These are phyloP conservation scores for Parathielavia appendiculata DNA, from an alignment of 495 filamentous ascomycete genomes.

Conservation along the genomic window DNA sequence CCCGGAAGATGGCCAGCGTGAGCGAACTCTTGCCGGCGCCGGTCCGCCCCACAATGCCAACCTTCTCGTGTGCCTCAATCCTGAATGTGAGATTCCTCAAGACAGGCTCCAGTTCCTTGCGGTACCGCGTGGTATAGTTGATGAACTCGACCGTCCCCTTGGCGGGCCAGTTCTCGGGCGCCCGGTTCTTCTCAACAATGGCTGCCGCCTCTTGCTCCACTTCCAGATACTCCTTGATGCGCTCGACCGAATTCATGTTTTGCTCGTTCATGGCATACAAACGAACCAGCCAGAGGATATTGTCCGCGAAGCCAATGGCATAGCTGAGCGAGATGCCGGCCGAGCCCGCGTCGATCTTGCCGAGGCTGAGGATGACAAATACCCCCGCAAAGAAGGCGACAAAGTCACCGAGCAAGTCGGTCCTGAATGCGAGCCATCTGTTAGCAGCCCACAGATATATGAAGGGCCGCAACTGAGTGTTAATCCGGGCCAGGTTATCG, in stretches of 20 bases:
- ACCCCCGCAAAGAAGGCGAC: constrained; percentile 93
- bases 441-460: constrained; percentile 98
- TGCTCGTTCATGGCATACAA: constrained; percentile 96
- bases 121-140: constrained; percentile 83
- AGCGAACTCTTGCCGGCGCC: constrained; percentile 86
- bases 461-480: constrained; percentile 87
- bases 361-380: constrained; percentile 80
- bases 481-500: constrained; percentile 85
- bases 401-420: constrained; percentile 84
- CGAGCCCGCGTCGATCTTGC: constrained; percentile 84
- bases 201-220: constrained; percentile 87
- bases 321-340: constrained; percentile 97
- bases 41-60: constrained; percentile 67
- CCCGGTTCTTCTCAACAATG: constrained; percentile 72
- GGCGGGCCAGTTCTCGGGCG: constrained; percentile 75
- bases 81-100: constrained; percentile 79
- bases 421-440: constrained; percentile 90
- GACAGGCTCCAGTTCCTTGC: constrained; percentile 80
- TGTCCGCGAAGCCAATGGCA: constrained; percentile 95
- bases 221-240: constrained; percentile 93
- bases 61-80: constrained; percentile 81
- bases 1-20: constrained; percentile 91
- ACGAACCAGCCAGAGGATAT: constrained; percentile 92
- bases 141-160: constrained; percentile 82
- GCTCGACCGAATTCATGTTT: constrained; percentile 99